Conservation (phyloP, 352 stramenopile genomes). For the Globisporangium ultimum region DNA sequence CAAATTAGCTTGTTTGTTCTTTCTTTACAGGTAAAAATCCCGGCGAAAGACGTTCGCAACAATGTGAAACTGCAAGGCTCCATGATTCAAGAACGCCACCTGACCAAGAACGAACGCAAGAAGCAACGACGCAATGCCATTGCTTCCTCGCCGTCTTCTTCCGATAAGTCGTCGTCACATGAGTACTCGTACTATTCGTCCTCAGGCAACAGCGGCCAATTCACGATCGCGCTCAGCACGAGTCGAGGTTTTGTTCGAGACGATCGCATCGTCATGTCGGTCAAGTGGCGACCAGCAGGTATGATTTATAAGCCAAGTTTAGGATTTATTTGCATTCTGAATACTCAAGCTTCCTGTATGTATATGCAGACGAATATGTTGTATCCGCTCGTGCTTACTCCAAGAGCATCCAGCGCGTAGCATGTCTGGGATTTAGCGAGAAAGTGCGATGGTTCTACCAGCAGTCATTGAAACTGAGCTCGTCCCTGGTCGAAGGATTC, state of each 20-base stretch:
- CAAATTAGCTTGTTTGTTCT: no score
- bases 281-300: conserved; percentile 18
- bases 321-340: no score
- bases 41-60: conserved; percentile 20
- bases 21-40: conserved; percentile 26
- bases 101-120: conserved; percentile 12
- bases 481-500: conserved; percentile 47
- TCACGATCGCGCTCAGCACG: conserved; percentile 2
- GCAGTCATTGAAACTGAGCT: conserved; percentile 53
- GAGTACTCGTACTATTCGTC: conserved; percentile 5
- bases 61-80: conserved; percentile 24
- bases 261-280: neutral
- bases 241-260: conserved; percentile 16
- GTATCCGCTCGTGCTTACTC: conserved; percentile 11
- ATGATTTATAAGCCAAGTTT: neutral
- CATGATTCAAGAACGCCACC: conserved; percentile 31
- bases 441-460: conserved; percentile 72
- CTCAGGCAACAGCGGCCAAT: neutral
- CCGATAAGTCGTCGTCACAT: conserved; percentile 5
- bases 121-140: neutral
- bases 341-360: no score
- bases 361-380: conserved; percentile 8
- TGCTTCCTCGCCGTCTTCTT: conserved; percentile 7
- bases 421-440: conserved; percentile 42
- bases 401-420: conserved; percentile 31